phyloP scores from a whole-genome alignment of 306 rosid species.

The Quercus wislizeni region DNA sequence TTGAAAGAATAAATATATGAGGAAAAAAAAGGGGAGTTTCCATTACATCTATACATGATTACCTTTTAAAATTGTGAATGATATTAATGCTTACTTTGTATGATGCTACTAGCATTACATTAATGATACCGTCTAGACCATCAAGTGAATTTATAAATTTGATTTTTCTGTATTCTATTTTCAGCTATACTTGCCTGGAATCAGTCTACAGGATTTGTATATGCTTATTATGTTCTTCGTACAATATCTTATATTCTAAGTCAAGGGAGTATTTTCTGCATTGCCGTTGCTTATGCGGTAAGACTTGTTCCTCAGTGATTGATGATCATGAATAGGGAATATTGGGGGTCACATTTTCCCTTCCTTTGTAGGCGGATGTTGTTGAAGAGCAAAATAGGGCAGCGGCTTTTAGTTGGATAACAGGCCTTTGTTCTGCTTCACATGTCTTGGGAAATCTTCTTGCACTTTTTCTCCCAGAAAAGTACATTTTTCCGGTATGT shows the following conservation, averaged over 20 bases:
- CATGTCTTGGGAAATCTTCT: slow-evolving; percentile 57
- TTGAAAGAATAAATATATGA: no score
- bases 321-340: background rate
- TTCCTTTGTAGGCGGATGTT: slow-evolving; percentile 58
- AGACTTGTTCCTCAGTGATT: slow-evolving; percentile 20
- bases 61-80: background rate
- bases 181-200: slow-evolving; percentile 57
- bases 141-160: background rate
- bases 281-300: slow-evolving; percentile 61
- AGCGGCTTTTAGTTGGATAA: slow-evolving; percentile 60
- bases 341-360: slow-evolving; percentile 13
- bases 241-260: slow-evolving; percentile 57
- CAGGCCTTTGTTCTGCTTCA: slow-evolving; percentile 62
- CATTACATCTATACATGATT: no score
- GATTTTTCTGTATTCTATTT: slow-evolving; percentile 5
- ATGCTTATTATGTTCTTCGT: slow-evolving; percentile 58
- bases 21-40: no score
- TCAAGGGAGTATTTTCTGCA: slow-evolving; percentile 73
- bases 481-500: slow-evolving; percentile 50
- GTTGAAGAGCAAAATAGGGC: slow-evolving; percentile 49
- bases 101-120: no score
- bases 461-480: slow-evolving; percentile 56
- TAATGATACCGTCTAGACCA: no score
- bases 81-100: no score
- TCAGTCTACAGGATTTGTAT: slow-evolving; percentile 50